Conservation (phyloP, 805 yeast genomes). For the Wickerhamomyces pijperi region DNA sequence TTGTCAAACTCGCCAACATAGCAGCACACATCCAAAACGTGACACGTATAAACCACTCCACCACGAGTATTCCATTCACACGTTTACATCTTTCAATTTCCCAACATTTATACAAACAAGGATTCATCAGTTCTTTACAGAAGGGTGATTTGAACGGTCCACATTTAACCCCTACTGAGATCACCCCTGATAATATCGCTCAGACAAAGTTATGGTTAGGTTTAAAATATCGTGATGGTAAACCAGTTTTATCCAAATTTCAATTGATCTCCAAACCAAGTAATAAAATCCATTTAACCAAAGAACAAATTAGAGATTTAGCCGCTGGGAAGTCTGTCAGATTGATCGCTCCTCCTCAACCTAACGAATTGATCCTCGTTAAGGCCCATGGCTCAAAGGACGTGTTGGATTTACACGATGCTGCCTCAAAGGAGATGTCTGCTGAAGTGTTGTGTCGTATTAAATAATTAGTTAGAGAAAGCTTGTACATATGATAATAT, state of each 20-base stretch:
- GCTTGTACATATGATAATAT: slow-evolving; percentile 4
- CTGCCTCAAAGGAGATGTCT: slow-evolving; percentile 55
- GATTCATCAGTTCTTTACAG: slow-evolving; percentile 75
- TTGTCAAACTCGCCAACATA: slow-evolving; percentile 71
- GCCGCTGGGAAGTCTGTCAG: slow-evolving; percentile 71
- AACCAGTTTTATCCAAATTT: slow-evolving; percentile 65
- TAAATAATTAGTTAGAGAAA: slow-evolving; percentile 8
- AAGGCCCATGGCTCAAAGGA: slow-evolving; percentile 30
- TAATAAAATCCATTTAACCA: slow-evolving; percentile 53
- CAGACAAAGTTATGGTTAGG: slow-evolving; percentile 88
- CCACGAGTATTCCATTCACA: slow-evolving; percentile 76
- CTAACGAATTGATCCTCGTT: slow-evolving; percentile 81
- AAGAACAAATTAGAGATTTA: slow-evolving; percentile 56
- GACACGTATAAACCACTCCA: slow-evolving; percentile 56
- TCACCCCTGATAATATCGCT: slow-evolving; percentile 78
- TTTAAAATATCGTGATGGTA: slow-evolving; percentile 72
- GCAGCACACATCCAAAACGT: slow-evolving; percentile 89
- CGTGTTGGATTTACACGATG: slow-evolving; percentile 75
- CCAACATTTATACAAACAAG: slow-evolving; percentile 79
- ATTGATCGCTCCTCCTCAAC: slow-evolving; percentile 68
- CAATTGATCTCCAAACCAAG: slow-evolving; percentile 78
- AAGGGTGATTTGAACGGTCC: slow-evolving; percentile 83
- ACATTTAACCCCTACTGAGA: slow-evolving; percentile 60
- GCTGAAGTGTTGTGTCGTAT: slow-evolving; percentile 83
- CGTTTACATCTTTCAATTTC: slow-evolving; percentile 77